Evolutionary conservation across 2,329 filamentous ascomycete genomes (phyloP).

Genomic region (Penicillium italicum): DNA sequence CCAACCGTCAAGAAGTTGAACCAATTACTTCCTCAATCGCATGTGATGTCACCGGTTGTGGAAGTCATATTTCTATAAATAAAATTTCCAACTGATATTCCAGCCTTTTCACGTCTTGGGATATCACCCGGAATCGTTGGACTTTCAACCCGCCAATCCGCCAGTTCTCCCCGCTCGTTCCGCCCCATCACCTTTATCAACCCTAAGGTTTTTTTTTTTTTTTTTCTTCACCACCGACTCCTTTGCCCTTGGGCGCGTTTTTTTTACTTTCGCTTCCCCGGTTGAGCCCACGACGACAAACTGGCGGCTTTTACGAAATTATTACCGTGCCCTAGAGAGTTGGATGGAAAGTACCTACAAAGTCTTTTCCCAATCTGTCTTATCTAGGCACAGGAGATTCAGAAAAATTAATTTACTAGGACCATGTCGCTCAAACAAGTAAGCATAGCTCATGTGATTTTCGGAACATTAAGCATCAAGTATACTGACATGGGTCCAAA

Average conservation of each 20-base stretch:
- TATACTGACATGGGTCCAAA: slow-evolving; percentile 10
- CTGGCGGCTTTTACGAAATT: neutral
- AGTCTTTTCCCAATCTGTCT: neutral
- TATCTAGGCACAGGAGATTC: neutral
- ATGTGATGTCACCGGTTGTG: neutral
- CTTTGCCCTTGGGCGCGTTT: slow-evolving; percentile 2
- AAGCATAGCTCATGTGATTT: slow-evolving; percentile 6
- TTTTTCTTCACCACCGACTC: slow-evolving; percentile 13
- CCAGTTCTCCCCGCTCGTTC: neutral
- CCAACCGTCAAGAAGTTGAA: slow-evolving; percentile 12
- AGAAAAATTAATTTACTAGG: neutral
- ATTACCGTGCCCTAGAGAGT: slow-evolving; percentile 3
- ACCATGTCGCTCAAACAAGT: slow-evolving; percentile 62
- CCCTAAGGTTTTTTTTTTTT: slow-evolving; percentile 7
- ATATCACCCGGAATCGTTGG: neutral
- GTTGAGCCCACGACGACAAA: neutral
- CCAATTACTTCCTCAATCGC: neutral
- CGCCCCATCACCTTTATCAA: neutral
- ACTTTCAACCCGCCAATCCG: neutral
- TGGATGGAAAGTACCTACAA: slow-evolving; percentile 3
- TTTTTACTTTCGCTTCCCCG: slow-evolving; percentile 13
- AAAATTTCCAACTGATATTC: neutral
- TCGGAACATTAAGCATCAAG: slow-evolving; percentile 1
- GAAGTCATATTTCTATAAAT: neutral
- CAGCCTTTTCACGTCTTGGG: neutral